phyloP scores from a whole-genome alignment of 2,329 filamentous ascomycete genomes.

The Verticillium longisporum region DNA sequence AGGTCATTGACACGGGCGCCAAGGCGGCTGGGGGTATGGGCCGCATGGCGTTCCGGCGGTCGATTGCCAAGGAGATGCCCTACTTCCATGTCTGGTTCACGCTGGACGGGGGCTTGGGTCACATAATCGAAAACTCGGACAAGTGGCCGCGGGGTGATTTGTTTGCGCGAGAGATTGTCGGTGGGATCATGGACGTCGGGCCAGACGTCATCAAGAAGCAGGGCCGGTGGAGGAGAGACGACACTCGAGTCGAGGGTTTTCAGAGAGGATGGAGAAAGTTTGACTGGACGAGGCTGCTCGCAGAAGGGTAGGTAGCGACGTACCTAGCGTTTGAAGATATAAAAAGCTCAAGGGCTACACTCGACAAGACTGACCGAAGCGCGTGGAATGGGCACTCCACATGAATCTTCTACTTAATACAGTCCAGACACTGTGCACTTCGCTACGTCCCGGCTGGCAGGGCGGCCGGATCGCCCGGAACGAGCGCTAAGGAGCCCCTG shows the following conservation, averaged over 20 bases:
- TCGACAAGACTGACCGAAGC: too few species aligned
- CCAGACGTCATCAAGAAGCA: constrained; percentile 84
- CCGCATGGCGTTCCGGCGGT: constrained; percentile 72
- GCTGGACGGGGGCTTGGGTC: constrained; percentile 84
- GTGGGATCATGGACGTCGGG: constrained; percentile 81
- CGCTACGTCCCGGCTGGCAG: background rate
- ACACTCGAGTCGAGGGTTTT: constrained; percentile 67
- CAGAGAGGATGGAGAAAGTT: constrained; percentile 84
- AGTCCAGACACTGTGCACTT: background rate
- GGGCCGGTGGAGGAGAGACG: constrained; percentile 71
- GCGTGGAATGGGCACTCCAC: too few species aligned
- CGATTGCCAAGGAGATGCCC: constrained; percentile 89
- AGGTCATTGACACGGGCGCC: constrained; percentile 81
- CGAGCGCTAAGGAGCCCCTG: background rate
- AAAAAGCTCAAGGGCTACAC: too few species aligned
- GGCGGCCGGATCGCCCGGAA: background rate
- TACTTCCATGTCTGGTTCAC: constrained; percentile 98
- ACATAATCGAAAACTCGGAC: constrained; percentile 80
- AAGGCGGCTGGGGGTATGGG: constrained; percentile 62
- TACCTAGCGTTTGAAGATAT: background rate
- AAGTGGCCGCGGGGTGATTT: constrained; percentile 87
- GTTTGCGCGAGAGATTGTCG: constrained; percentile 86
- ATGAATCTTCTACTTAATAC: background rate
- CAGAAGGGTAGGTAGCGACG: constrained; percentile 21
- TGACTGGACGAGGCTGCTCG: constrained; percentile 69